These are phyloP conservation scores for Furcasterigmium sp. DNA, from an alignment of 2,329 filamentous ascomycete genomes.

Conservation along the genomic window DNA sequence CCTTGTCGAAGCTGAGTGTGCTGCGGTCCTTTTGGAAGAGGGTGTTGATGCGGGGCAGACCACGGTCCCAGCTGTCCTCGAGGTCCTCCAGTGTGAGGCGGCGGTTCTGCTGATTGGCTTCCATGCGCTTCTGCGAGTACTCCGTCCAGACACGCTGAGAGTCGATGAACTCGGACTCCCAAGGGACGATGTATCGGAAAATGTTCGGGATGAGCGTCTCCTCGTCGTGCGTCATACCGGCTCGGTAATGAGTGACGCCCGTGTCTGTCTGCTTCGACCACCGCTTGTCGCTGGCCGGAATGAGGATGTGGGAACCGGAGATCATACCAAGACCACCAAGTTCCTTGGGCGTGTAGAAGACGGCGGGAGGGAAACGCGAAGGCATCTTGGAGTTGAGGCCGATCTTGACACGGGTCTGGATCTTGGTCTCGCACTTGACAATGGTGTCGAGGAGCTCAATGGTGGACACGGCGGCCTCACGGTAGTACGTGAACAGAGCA, in stretches of 20 bases:
- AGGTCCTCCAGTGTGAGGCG: constrained; percentile 91
- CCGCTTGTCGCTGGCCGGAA: constrained; percentile 93
- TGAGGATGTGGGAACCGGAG: constrained; percentile 94
- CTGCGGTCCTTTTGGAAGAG: constrained; percentile 98
- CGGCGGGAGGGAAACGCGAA: constrained; percentile 93
- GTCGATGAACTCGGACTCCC: constrained; percentile 98
- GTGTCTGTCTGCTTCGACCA: constrained; percentile 98
- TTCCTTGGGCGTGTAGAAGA: constrained; percentile 98
- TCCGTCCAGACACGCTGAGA: constrained; percentile 99
- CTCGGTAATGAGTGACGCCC: constrained; percentile 92
- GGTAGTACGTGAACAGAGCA: constrained; percentile 96
- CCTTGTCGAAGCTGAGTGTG: constrained; percentile 96
- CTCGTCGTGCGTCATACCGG: constrained; percentile 97
- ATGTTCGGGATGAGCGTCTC: constrained; percentile 98
- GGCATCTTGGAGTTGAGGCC: constrained; percentile 99
- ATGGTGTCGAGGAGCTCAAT: constrained; percentile 93
- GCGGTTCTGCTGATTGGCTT: constrained; percentile 96
- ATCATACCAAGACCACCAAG: constrained; percentile 98
- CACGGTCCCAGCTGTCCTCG: constrained; percentile 97
- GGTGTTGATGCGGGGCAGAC: constrained; percentile 95
- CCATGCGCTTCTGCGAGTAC: constrained; percentile 94
- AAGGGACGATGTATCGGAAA: constrained; percentile 98
- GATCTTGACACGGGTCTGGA: constrained; percentile 98
- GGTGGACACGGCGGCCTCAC: constrained; percentile 93
- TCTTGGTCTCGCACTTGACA: constrained; percentile 99